phyloP scores from a whole-genome alignment of 1,284 basidiomycete species.

The Rhodotorula glutinis region DNA sequence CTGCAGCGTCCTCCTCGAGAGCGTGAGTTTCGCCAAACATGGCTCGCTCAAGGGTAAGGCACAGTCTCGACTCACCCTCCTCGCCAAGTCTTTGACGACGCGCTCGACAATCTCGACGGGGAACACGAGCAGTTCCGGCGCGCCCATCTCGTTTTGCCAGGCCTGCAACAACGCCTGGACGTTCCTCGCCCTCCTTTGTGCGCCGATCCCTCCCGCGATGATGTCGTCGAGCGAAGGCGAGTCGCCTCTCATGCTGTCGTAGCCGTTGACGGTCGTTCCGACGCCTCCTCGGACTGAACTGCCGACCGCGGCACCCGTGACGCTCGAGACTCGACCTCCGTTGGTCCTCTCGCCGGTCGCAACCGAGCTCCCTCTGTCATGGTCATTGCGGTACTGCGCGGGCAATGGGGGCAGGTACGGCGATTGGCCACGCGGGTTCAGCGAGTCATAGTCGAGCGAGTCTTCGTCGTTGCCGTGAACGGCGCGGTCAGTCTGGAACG shows the following conservation, averaged over 20 bases:
- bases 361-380: conserved; percentile 8
- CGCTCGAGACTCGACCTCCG: conserved; percentile 6
- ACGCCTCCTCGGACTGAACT: conserved; percentile 9
- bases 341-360: neutral
- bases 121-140: conserved; percentile 34
- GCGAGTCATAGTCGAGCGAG: conserved; percentile 16
- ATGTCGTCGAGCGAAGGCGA: conserved; percentile 31
- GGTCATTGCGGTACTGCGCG: neutral
- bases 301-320: conserved; percentile 24
- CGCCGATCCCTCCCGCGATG: neutral
- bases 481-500: conserved; percentile 7
- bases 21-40: too few species aligned
- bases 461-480: conserved; percentile 6
- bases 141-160: conserved; percentile 35
- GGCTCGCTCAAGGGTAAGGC: too few species aligned
- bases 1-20: conserved; percentile 3
- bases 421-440: conserved; percentile 1
- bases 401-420: conserved; percentile 1
- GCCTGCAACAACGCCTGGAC: conserved; percentile 27
- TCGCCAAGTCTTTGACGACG: conserved; percentile 25
- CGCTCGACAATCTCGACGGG: conserved; percentile 29
- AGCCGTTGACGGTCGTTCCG: neutral
- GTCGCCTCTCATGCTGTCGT: conserved; percentile 23
- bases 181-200: conserved; percentile 11
- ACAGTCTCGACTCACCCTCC: conserved; percentile 21